phyloP scores from a whole-genome alignment of 441 rosid genomes.

The Biscutella auriculata region DNA sequence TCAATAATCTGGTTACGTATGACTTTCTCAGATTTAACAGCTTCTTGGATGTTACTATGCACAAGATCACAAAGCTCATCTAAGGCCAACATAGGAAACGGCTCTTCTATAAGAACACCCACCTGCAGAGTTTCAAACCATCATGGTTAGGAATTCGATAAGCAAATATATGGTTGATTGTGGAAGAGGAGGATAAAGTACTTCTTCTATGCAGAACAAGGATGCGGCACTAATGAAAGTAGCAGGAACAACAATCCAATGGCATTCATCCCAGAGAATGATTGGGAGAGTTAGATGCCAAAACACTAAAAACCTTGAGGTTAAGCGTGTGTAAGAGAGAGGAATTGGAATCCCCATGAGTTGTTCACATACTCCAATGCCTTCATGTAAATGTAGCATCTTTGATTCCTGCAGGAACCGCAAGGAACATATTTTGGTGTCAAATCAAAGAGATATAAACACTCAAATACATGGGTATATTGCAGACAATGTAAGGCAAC shows the following conservation, averaged over 20 bases:
- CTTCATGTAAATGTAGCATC: conserved; percentile 64
- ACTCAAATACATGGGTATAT: not conserved
- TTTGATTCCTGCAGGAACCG: conserved; percentile 47
- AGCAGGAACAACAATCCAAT: conserved; percentile 93
- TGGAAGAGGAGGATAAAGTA: conserved; percentile 10
- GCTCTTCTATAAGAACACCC: conserved; percentile 92
- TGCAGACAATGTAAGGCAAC: not conserved
- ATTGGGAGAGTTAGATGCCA: conserved; percentile 92
- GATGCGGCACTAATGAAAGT: conserved; percentile 92
- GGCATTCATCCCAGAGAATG: conserved; percentile 95
- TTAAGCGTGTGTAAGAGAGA: conserved; percentile 81
- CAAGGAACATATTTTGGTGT: not conserved
- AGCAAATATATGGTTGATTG: not conserved
- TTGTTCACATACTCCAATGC: conserved; percentile 72
- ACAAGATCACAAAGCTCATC: conserved; percentile 60
- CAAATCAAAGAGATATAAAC: not conserved
- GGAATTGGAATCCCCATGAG: conserved; percentile 82
- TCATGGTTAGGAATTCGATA: not conserved
- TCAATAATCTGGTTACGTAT: conserved; percentile 41
- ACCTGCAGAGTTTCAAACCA: conserved; percentile 37
- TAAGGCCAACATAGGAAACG: conserved; percentile 82
- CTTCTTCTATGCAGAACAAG: conserved; percentile 93
- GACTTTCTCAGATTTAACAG: conserved; percentile 38
- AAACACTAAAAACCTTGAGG: conserved; percentile 85
- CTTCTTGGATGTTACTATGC: conserved; percentile 50